Conservation (phyloP, 805 yeast species). For the Metschnikowia santaceciliae region DNA sequence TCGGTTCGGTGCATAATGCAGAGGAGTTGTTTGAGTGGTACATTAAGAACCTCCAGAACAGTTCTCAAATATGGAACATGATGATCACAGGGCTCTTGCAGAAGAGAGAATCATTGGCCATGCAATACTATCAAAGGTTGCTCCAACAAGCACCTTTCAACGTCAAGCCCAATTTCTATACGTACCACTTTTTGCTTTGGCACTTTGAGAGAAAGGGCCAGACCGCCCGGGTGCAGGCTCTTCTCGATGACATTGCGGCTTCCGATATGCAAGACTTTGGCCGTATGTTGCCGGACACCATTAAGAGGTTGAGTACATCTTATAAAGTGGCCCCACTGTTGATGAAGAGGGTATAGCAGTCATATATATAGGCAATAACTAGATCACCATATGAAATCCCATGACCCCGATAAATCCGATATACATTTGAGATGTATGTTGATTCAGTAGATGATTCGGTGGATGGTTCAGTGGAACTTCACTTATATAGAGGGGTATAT, state of each 20-base stretch:
- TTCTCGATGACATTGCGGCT: conserved; percentile 37
- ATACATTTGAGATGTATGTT: not conserved
- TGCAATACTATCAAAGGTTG: conserved; percentile 36
- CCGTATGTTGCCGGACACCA: conserved; percentile 33
- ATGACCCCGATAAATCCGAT: too few relatives aligned
- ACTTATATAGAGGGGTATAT: too few relatives aligned
- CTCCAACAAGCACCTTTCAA: conserved; percentile 20
- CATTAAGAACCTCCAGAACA: conserved; percentile 31
- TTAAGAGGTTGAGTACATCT: conserved; percentile 18
- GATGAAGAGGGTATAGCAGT: conserved; percentile 5
- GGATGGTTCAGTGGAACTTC: too few relatives aligned
- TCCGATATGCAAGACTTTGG: conserved; percentile 34
- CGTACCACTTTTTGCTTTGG: conserved; percentile 45
- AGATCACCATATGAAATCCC: not conserved
- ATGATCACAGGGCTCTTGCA: conserved; percentile 30
- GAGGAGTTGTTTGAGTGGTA: conserved; percentile 33
- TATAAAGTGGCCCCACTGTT: conserved; percentile 18
- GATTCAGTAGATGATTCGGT: not conserved
- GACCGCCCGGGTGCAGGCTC: conserved; percentile 26
- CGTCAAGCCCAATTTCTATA: conserved; percentile 45
- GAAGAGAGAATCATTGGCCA: conserved; percentile 37
- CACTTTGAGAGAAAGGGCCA: conserved; percentile 35
- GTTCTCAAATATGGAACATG: conserved; percentile 39
- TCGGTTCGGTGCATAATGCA: conserved; percentile 34
- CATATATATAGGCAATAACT: not conserved